A percentile compares a stretch with the other conserved stretches of the same genome.
phyloP scores from a whole-genome alignment of 176 grass and related monocot genomes.

The Eleusine indica region DNA sequence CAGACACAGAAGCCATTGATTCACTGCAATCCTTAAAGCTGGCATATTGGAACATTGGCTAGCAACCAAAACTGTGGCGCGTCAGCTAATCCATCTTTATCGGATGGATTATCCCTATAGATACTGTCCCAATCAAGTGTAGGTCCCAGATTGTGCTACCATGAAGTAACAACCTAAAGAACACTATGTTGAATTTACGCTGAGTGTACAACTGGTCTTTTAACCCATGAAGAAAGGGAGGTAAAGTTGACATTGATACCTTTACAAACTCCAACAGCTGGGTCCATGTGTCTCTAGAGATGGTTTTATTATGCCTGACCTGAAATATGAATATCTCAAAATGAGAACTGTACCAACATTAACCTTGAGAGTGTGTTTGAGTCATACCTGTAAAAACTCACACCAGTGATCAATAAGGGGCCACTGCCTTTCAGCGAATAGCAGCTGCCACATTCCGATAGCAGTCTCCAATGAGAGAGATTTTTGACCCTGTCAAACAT shows the following conservation, averaged over 20 bases:
- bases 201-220: neutral
- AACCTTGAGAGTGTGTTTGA: constrained; percentile 21
- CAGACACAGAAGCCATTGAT: neutral
- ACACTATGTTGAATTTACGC: constrained; percentile 2
- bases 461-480: constrained; percentile 93
- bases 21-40: constrained; percentile 4
- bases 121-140: neutral
- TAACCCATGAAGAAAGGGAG: neutral
- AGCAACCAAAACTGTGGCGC: neutral
- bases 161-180: neutral
- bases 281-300: constrained; percentile 97
- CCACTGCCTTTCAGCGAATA: constrained; percentile 96
- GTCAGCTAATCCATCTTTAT: constrained; percentile 8
- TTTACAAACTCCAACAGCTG: constrained; percentile 98
- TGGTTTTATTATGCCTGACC: constrained; percentile 94
- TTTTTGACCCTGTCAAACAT: constrained; percentile 86
- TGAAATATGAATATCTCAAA: constrained; percentile 47
- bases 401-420: constrained; percentile 93
- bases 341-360: constrained; percentile 24
- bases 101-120: neutral
- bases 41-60: constrained; percentile 15
- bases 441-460: constrained; percentile 95
- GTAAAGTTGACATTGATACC: constrained; percentile 44
- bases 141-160: neutral
- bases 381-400: constrained; percentile 84